Evolutionary conservation across 441 rosid genomes (phyloP).

Genomic region (Iberis amara): DNA sequence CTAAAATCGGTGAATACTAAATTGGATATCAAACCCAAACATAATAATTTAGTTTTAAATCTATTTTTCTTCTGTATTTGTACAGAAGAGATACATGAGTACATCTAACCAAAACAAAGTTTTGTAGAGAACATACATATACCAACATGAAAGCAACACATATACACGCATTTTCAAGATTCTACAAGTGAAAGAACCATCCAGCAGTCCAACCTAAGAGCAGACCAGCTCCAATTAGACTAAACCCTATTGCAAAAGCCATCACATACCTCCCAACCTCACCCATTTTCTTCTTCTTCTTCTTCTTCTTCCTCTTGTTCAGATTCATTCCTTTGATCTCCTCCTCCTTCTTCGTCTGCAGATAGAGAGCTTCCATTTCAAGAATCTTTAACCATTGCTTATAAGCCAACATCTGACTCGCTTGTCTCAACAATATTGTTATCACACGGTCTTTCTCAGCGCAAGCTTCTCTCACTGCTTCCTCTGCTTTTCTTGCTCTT

Average conservation of each 20-base stretch:
- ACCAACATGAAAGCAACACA: too few species aligned
- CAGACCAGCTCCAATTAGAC: constrained; percentile 87
- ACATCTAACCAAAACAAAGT: too few species aligned
- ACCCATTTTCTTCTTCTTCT: constrained; percentile 19
- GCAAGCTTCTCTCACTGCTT: constrained; percentile 60
- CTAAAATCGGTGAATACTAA: too few species aligned
- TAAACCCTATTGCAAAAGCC: constrained; percentile 63
- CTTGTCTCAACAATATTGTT: constrained; percentile 77
- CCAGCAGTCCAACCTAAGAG: constrained; percentile 91
- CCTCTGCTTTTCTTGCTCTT: constrained; percentile 95
- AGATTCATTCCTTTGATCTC: constrained; percentile 21
- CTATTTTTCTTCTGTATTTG: too few species aligned
- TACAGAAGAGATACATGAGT: too few species aligned
- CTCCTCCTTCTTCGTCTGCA: constrained; percentile 45
- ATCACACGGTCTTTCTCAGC: constrained; percentile 79
- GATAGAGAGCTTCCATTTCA: constrained; percentile 65
- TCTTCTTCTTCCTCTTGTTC: constrained; percentile 36
- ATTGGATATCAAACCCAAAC: too few species aligned
- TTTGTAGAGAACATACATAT: too few species aligned
- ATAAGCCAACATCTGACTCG: constrained; percentile 83
- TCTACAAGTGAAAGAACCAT: constrained; percentile 64
- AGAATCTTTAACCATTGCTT: constrained; percentile 90
- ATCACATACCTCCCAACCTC: constrained; percentile 33
- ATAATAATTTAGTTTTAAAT: too few species aligned
- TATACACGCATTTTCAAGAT: constrained; percentile 1